A percentile compares a stretch with the other conserved stretches of the same genome.
phyloP scores from a whole-genome alignment of 768 basidiomycete species.

The Suillus luteus region DNA sequence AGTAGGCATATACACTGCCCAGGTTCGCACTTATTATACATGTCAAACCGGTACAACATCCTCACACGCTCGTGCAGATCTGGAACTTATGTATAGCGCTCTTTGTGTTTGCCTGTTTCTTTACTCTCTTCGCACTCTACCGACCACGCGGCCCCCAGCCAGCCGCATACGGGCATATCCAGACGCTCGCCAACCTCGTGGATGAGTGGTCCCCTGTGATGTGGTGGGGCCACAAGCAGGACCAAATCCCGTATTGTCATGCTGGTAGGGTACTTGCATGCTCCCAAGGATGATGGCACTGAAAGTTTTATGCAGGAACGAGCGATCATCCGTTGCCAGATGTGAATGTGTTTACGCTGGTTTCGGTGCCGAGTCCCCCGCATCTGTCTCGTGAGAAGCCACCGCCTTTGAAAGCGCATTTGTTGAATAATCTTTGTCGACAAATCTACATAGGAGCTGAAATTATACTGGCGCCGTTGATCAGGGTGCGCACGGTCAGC shows the following conservation, averaged over 20 bases:
- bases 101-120: conserved; percentile 22
- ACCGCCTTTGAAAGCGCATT: not conserved
- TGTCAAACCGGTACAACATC: not conserved
- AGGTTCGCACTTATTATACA: conserved; percentile 17
- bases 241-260: conserved; percentile 13
- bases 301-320: not conserved
- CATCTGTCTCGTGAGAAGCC: not conserved
- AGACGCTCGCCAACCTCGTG: conserved; percentile 36
- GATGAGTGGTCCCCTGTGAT: conserved; percentile 39
- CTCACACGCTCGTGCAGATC: conserved; percentile 19
- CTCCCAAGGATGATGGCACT: not conserved
- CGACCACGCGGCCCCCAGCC: conserved; percentile 31
- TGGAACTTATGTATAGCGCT: conserved; percentile 28
- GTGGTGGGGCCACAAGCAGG: conserved; percentile 33
- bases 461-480: not conserved
- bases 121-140: conserved; percentile 18
- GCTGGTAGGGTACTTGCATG: conserved; percentile 18
- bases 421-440: not conserved
- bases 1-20: conserved; percentile 27
- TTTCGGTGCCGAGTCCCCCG: not conserved
- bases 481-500: not conserved
- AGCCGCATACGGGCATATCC: conserved; percentile 35
- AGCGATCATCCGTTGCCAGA: conserved; percentile 1
- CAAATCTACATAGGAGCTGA: not conserved
- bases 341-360: conserved; percentile 10